Evolutionary conservation across 2,329 filamentous ascomycete species (phyloP), one percentile per base, ranked within the genome.

Genomic region (Mollisia scopiformis): DNA sequence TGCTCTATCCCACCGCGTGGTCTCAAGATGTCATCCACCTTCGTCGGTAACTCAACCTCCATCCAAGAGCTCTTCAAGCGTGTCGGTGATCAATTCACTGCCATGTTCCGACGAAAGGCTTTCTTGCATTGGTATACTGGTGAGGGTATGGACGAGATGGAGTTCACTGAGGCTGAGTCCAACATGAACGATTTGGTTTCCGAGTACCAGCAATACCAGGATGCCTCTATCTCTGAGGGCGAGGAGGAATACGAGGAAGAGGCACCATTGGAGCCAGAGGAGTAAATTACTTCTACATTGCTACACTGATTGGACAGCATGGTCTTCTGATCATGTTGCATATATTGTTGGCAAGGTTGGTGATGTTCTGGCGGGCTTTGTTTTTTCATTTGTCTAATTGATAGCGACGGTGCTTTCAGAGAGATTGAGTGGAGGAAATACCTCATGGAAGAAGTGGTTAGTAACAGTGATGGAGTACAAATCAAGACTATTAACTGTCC

Each of bases 91-190:
- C 95, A 99, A 84, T 99, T 99, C 88, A 93, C 90, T 83, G 95
- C 93, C 78, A 99, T 99, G 95, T 99, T 99, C 90, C 88, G 95
- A 84, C 93, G 95, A 84, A 99, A 98, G 91, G 95, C 95, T 89
- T 99, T 99, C 93, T 92, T 99, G 88, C 95, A 98, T 86, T 99
- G 95, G 95, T 99, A 99, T 85, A 99, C 95, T 88, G 93, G 93
- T 77, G 95, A 99, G 88, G 95, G 95, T 84, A 99, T 99, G 95
- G 95, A 99, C 83, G 95, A 99, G 90, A 98, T 99, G 95, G 95
- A 99, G 85, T 99, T 99, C 86, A 99, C 95, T 77, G 95, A 99
- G 88, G 95, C 95, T 73, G 95, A 99, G 89, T 96, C 92, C 83
- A 99, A 99, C 87, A 98, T 99, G 95, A 98, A 99, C 86, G 95